phyloP scores from a whole-genome alignment of 2,329 filamentous ascomycete genomes.

The Ophiobolus disseminans region DNA sequence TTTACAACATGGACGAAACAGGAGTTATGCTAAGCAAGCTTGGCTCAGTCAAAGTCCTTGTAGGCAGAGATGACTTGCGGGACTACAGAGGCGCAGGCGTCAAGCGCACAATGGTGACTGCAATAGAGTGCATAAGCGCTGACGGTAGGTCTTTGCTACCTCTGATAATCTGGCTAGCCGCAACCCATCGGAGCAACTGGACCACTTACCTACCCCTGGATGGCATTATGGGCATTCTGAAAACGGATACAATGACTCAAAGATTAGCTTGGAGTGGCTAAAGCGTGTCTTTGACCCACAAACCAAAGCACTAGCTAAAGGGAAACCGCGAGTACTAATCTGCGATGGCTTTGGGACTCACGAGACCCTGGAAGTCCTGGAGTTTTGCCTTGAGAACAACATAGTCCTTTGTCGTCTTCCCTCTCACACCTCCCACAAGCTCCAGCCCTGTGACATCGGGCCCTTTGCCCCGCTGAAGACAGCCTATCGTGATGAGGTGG shows the following conservation, averaged over 20 bases:
- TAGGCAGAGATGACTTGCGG: no score
- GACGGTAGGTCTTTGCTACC: constrained; percentile 11
- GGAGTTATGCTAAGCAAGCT: no score
- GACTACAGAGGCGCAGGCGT: no score
- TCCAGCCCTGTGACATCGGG: no score
- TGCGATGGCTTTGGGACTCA: constrained; percentile 30
- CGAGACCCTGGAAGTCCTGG: constrained; percentile 43
- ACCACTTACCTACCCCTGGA: constrained; percentile 20
- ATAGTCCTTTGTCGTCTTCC: no score
- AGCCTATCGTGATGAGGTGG: constrained; percentile 12
- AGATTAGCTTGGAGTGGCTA: constrained; percentile 47
- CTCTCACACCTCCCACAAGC: no score
- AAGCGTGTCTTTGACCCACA: constrained; percentile 45
- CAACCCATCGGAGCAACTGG: not conserved
- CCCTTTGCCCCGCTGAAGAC: constrained; percentile 15
- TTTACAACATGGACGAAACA: no score
- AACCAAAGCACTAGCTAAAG: constrained; percentile 37
- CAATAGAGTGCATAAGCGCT: not conserved
- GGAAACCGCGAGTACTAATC: constrained; percentile 41
- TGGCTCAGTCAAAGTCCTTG: no score
- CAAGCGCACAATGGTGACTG: not conserved
- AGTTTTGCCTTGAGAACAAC: constrained; percentile 42
- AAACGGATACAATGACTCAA: constrained; percentile 31
- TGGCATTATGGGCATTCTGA: constrained; percentile 18
- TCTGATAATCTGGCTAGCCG: not conserved